Base-by-base conservation (phyloP, 768 basidiomycete genomes). In the Roridomyces roridus region DNA sequence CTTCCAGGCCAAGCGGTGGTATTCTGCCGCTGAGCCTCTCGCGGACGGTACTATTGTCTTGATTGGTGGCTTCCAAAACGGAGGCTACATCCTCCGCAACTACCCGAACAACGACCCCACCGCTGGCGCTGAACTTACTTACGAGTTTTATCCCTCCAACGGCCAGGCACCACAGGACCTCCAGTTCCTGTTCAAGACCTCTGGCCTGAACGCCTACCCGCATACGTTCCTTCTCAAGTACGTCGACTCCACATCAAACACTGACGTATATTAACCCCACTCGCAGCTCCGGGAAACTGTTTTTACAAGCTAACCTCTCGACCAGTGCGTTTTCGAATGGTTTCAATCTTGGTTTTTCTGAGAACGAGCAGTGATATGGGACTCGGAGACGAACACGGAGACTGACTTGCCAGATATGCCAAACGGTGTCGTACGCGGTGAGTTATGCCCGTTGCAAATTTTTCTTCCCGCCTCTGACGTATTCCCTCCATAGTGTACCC, bases 301-400 rank as follows among this genome's bases (percentile, higher is more conserved):
- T 95, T 66, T 77, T 94, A 31, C 94, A 95, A 67, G 89, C 92
- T 3, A 94, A 94, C 69, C 67, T 86, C 31, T 92, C 91, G 0
- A 85, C 89, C 1, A 83, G 89, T 89, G 63, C 34, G 54, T 51
- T 20, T 59, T 23, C 34, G 43, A 43, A n/a, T 25, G 39, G n/a
- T 20, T 50, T 37, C 47, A 31, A 51, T 67, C 42, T n/a, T n/a
- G n/a, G n/a, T n/a, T n/a, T n/a, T n/a, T n/a, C n/a, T n/a, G n/a
- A n/a, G n/a, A n/a, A n/a, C n/a, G n/a, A n/a, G n/a, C 26, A 80
- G 78, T 72, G 28, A 64, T 80, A 18, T 81, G 78, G 87, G 82
- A 91, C 56, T 79, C 81, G 44, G 63, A 73, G 7, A 71, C 68
- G 34, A 90, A 91, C 65, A 51, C 69, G 3, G 88, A 91, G 68